These are phyloP conservation scores for Phlyctochytrium arcticum DNA, from an alignment of 192 early-diverging fungal species.

Conservation along the genomic window DNA sequence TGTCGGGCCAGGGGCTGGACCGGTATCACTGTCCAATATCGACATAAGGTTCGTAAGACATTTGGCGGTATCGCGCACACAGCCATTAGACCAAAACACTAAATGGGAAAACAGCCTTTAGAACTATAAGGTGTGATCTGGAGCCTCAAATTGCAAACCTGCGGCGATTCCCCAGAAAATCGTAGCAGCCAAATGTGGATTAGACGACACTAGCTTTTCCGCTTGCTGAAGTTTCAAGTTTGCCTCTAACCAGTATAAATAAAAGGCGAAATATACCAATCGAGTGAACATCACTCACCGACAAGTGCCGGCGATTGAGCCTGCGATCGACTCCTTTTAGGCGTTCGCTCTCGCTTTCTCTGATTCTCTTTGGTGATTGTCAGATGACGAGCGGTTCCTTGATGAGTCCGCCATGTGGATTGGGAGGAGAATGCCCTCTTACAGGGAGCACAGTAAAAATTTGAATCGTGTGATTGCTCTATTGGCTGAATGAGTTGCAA, in stretches of 20 bases:
- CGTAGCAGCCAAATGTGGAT: constrained; percentile 8
- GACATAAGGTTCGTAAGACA: constrained; percentile 5
- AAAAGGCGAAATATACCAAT: no score
- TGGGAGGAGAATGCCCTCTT: constrained; percentile 5
- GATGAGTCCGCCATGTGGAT: constrained; percentile 6
- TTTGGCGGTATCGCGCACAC: constrained; percentile 3
- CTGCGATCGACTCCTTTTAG: background rate
- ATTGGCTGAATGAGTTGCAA: no score
- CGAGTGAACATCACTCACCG: no score
- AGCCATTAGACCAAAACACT: background rate
- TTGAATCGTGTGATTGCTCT: background rate
- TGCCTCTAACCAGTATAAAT: background rate
- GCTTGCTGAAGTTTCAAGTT: background rate
- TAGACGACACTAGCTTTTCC: background rate
- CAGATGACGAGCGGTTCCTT: constrained; percentile 14
- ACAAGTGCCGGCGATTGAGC: background rate
- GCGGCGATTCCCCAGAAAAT: background rate
- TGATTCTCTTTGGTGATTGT: background rate
- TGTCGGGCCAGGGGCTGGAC: background rate
- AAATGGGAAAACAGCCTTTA: no score
- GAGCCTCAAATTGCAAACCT: no score
- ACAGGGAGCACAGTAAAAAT: constrained; percentile 1
- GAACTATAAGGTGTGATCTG: no score
- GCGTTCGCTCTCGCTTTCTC: background rate
- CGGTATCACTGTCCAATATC: background rate